phyloP scores from a whole-genome alignment of 495 filamentous ascomycete species.

The Aspergillus funiculosus region DNA sequence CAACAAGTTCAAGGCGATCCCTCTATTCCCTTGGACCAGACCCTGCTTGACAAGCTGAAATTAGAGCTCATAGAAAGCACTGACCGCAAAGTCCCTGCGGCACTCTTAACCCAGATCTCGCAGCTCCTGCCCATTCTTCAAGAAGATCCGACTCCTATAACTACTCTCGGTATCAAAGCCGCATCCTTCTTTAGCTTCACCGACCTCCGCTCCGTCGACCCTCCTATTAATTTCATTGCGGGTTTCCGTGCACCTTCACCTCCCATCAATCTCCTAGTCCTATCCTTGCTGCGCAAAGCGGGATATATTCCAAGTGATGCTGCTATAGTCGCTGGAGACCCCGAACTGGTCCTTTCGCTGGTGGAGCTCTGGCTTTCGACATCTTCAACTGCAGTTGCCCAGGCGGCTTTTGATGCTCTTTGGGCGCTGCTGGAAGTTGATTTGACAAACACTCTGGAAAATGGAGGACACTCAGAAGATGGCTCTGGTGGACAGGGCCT shows the following conservation, averaged over 20 bases:
- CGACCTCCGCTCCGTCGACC: slow-evolving; percentile 40
- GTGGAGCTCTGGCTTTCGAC: slow-evolving; percentile 68
- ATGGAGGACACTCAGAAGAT: slow-evolving; percentile 39
- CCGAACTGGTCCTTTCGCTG: slow-evolving; percentile 54
- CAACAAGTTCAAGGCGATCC: slow-evolving; percentile 33
- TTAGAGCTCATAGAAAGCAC: slow-evolving; percentile 37
- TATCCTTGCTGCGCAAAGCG: slow-evolving; percentile 70
- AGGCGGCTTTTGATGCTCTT: slow-evolving; percentile 60
- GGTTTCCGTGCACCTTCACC: slow-evolving; percentile 55
- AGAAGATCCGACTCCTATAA: slow-evolving; percentile 47
- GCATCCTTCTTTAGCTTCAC: slow-evolving; percentile 38
- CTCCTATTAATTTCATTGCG: slow-evolving; percentile 43
- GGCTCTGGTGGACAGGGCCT: slow-evolving; percentile 54
- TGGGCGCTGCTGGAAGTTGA: slow-evolving; percentile 66
- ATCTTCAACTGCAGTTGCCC: slow-evolving; percentile 64
- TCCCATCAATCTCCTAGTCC: slow-evolving; percentile 63
- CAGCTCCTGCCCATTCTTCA: slow-evolving; percentile 43
- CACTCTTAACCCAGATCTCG: slow-evolving; percentile 43
- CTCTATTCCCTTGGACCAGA: slow-evolving; percentile 29
- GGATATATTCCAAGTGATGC: slow-evolving; percentile 53
- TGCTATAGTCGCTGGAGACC: slow-evolving; percentile 61
- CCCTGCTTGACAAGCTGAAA: slow-evolving; percentile 38
- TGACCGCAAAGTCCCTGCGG: slow-evolving; percentile 31
- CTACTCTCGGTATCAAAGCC: slow-evolving; percentile 37
- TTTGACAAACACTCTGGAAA: slow-evolving; percentile 37